Percentiles rank a stretch among this genome's conserved stretches.
phyloP scores from a whole-genome alignment of 805 yeast species.

The Lachancea sp. region DNA sequence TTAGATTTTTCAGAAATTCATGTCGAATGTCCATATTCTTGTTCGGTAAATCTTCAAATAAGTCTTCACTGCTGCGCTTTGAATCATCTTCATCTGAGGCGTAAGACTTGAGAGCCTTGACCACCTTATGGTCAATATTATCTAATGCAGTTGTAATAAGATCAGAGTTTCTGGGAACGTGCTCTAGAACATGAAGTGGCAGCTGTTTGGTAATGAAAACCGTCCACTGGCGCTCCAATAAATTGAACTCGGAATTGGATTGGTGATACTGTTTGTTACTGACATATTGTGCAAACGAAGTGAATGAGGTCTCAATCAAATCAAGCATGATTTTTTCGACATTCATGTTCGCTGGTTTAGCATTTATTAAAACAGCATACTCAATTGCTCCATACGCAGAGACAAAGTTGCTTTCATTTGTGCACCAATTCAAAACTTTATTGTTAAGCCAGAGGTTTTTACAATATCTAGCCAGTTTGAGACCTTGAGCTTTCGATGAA shows the following conservation, averaged over 20 bases:
- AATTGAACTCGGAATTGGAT: conserved; percentile 30
- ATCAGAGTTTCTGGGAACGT: conserved; percentile 23
- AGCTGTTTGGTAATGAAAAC: conserved; percentile 41
- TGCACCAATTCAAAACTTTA: conserved; percentile 34
- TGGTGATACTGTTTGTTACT: conserved; percentile 38
- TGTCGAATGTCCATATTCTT: conserved; percentile 44
- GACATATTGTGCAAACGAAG: conserved; percentile 39
- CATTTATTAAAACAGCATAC: conserved; percentile 30
- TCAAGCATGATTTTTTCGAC: conserved; percentile 24
- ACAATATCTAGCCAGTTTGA: conserved; percentile 29
- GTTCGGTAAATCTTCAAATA: conserved; percentile 46
- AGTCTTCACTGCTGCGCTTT: conserved; percentile 39
- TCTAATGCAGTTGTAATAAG: conserved; percentile 24
- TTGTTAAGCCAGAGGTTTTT: conserved; percentile 37
- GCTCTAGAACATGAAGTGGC: conserved; percentile 39
- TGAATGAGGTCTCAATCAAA: conserved; percentile 35
- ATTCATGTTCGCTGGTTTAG: conserved; percentile 19
- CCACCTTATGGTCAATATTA: conserved; percentile 27
- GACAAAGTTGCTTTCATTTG: conserved; percentile 29
- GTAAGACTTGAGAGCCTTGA: conserved; percentile 31
- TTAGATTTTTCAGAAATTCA: conserved; percentile 43
- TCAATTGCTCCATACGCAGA: conserved; percentile 29
- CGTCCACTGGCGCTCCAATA: conserved; percentile 39
- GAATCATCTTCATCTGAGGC: conserved; percentile 32
- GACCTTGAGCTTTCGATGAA: background rate